These are phyloP conservation scores for Clitocybe nebularis DNA, from an alignment of 1,284 basidiomycete species.

Conservation along the genomic window DNA sequence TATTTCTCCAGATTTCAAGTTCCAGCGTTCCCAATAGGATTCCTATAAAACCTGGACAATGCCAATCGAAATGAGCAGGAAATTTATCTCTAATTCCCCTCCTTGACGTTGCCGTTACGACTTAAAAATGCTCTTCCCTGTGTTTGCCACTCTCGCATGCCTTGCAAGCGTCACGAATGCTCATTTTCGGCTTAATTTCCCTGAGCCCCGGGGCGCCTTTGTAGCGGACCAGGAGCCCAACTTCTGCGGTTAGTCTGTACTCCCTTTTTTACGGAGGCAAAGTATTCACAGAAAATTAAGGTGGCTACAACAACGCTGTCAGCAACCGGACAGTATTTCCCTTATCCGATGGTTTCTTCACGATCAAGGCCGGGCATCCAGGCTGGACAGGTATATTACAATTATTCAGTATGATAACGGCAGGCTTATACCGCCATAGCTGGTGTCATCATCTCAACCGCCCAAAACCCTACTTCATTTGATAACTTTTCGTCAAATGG, in stretches of 20 bases:
- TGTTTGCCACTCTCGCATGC: conserved; percentile 25
- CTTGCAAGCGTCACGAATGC: conserved; percentile 40
- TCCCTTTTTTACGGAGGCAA: not conserved
- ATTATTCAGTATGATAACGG: not conserved
- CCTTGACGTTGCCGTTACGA: conserved; percentile 2
- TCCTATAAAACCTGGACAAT: not conserved
- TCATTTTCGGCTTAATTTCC: conserved; percentile 62
- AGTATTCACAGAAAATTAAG: conserved; percentile 23
- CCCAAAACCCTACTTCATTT: conserved; percentile 47
- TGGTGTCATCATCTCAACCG: conserved; percentile 40
- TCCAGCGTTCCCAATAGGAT: not conserved
- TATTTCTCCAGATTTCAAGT: not conserved
- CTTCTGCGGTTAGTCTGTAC: conserved; percentile 41
- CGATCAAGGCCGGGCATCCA: conserved; percentile 37
- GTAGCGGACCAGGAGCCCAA: conserved; percentile 44
- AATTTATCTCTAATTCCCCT: not conserved
- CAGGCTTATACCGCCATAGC: conserved; percentile 15
- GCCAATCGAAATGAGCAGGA: not conserved
- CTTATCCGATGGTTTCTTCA: conserved; percentile 40
- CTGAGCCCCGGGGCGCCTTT: conserved; percentile 51
- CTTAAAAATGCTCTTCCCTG: conserved; percentile 26
- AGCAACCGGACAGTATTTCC: conserved; percentile 54
- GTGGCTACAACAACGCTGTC: conserved; percentile 41
- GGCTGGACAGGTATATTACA: conserved; percentile 33
- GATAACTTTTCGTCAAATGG: conserved; percentile 45